Percentiles rank a stretch among this genome's conserved stretches.
These are phyloP conservation scores for Naganishia albida DNA, from an alignment of 1,284 basidiomycete genomes.

Conservation along the genomic window DNA sequence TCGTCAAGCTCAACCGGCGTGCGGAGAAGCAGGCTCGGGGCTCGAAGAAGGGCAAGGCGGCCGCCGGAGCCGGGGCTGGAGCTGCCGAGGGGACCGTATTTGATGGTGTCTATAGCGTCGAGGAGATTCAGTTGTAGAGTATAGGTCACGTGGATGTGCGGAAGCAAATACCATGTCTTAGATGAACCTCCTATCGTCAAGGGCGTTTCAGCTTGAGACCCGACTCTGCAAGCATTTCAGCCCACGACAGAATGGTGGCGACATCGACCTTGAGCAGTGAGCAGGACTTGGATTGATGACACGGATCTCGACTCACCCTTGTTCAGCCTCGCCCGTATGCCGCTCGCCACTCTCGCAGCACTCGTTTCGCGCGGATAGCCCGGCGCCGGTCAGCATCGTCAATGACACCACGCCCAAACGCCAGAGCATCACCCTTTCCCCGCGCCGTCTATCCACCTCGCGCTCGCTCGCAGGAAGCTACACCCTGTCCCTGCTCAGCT, in stretches of 20 bases:
- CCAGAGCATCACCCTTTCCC: conserved; percentile 8
- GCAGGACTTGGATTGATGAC: not conserved
- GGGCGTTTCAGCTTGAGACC: conserved; percentile 1
- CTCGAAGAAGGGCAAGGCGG: conserved; percentile 30
- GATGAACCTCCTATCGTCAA: not conserved
- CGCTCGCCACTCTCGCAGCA: conserved; percentile 28
- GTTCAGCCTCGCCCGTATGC: not conserved
- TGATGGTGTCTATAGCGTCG: conserved; percentile 33
- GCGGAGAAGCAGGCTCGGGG: conserved; percentile 40
- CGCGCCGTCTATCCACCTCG: conserved; percentile 26
- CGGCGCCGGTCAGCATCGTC: conserved; percentile 5
- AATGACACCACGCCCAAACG: not conserved
- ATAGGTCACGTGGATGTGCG: not conserved
- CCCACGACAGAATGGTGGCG: conserved; percentile 2
- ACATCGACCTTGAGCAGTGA: not conserved
- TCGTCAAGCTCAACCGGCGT: conserved; percentile 43
- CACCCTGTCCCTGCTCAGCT: conserved; percentile 33
- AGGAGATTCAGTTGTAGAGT: conserved; percentile 33
- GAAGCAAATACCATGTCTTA: not conserved
- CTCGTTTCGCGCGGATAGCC: conserved; percentile 16
- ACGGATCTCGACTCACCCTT: too few relatives aligned
- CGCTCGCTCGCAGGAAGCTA: conserved; percentile 34
- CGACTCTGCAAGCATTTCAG: not conserved
- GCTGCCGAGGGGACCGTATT: conserved; percentile 15
- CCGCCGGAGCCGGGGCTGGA: not conserved